Conservation (phyloP, 2,329 filamentous ascomycete species). For the Didymella glomerata region DNA sequence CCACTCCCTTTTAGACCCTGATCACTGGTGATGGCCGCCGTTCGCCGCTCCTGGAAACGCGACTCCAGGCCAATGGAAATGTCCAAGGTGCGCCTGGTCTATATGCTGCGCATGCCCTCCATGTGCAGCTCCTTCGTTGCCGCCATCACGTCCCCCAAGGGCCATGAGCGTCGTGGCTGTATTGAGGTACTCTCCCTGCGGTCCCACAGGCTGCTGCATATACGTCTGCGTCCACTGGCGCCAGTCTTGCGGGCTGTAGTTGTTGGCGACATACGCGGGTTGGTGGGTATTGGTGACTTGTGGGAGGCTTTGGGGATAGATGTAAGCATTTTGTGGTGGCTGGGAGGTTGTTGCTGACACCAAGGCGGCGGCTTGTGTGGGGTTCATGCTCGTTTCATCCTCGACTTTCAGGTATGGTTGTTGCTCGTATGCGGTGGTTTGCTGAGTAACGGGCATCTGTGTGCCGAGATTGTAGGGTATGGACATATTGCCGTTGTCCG, state of each 20-base stretch:
- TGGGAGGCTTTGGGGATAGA: conserved; percentile 33
- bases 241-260: conserved; percentile 44
- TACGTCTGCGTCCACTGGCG: conserved; percentile 48
- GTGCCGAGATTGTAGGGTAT: conserved; percentile 42
- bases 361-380: conserved; percentile 43
- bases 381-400: conserved; percentile 40
- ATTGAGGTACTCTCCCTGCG: conserved; percentile 48
- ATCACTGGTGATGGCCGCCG: conserved; percentile 33
- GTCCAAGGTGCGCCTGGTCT: conserved; percentile 31
- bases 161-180: conserved; percentile 52
- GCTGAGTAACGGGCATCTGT: conserved; percentile 34
- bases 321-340: conserved; percentile 34
- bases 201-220: conserved; percentile 38
- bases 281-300: conserved; percentile 33
- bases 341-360: conserved; percentile 39
- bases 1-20: background rate
- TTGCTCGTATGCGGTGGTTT: conserved; percentile 38
- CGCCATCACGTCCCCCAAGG: conserved; percentile 44
- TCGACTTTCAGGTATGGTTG: conserved; percentile 36
- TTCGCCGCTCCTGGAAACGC: conserved; percentile 36
- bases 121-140: conserved; percentile 28
- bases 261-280: conserved; percentile 38
- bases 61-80: conserved; percentile 45
- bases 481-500: conserved; percentile 17
- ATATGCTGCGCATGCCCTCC: conserved; percentile 27